Evolutionary conservation across 2,329 filamentous ascomycete species (phyloP), one percentile per base, ranked within the genome.

Genomic region (Penicillium italicum): DNA sequence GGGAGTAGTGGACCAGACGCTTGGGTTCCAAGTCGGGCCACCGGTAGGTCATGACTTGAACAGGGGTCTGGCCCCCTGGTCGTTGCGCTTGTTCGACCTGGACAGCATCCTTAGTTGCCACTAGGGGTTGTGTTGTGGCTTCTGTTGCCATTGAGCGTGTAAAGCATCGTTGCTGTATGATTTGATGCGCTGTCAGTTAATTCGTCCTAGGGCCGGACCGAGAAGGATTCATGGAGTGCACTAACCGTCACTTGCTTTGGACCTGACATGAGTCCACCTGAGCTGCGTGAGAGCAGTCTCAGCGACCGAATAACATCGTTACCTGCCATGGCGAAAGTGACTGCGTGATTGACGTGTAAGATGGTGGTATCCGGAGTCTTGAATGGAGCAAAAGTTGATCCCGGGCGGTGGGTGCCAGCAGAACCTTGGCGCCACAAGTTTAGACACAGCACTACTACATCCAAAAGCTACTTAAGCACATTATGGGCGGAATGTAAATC

Each of bases 11-110:
- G 70, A 90, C 85, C 73, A 95, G 88, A 48, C 85, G 80, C 46
- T 85, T 79, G 24, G 94, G 94, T 74, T 97, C 91, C 76, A 97
- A 85, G 11, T 86, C 84, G 34, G 94, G 94, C 79, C 97, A 99
- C 71, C 81, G 80, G 83, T 96, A 91, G 74, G 97, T 84, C 52
- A 93, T 97, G 59, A 93, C 82, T 53, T 89, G 85, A 54, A 95
- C 90, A 30, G 84, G 85, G 80, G 79, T 62, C 79, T 67, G 53
- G 28, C 47, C 53, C 6, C 53, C 53, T 20, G 47, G 47, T 18
- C 53, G 53, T 20, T 44, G 26, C 20, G 53, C 47, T 18, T 36
- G 40, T n/a, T 38, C 16, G 28, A 8, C 34, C 31, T 50, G 47
- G 14, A 36, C 37, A 9, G 47, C 47, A 38, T 51, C 26, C 20